Evolutionary conservation across 1,139 yeast species (phyloP), one percentile per base, ranked within the genome.

Genomic region (Taiozyma onychis): DNA sequence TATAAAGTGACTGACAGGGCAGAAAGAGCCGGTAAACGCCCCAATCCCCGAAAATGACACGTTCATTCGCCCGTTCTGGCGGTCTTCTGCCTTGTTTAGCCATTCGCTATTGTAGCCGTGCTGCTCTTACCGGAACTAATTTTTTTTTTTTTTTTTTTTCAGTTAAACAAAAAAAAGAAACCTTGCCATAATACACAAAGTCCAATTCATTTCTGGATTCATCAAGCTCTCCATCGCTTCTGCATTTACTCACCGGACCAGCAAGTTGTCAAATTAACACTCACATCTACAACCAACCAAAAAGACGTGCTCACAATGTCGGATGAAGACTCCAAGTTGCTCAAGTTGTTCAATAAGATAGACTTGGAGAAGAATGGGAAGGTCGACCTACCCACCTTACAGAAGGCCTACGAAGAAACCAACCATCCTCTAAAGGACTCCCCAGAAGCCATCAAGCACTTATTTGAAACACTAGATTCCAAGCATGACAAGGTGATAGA

Each of bases 371-470:
- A 74, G 37, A 71, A 71, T 26, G 91, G 93, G 0, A 74, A 74
- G 52, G 74, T 85, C 27, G 78, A 85, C 6, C 67, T 79, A 13
- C 68, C 71, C 39, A 83, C 83, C 48, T 77, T 85, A 59, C 73
- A 73, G 49, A 61, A 69, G 51, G 89, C 90, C 1, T 72, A 84
- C 51, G 69, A 72, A 48, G 60, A 69, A 24, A 67, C 78, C 37
- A 74, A 80, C 48, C 90, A 85, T 64, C 93, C 96, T 2, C 72
- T 88, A 35, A 80, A 81, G 51, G 76, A 81, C 53, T 80, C 84
- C 41, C 81, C 81, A 7, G 83, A 76, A 48, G 79, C 88, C 32
- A 76, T 87, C 24, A 70, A 72, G 51, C 71, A 72, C 46, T 70
- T 85, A 6, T 81, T 85, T 60, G 67, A 70, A 44, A 73, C 82